phyloP scores from a whole-genome alignment of 192 early-diverging fungal genomes.

The Lobosporangium transversale region DNA sequence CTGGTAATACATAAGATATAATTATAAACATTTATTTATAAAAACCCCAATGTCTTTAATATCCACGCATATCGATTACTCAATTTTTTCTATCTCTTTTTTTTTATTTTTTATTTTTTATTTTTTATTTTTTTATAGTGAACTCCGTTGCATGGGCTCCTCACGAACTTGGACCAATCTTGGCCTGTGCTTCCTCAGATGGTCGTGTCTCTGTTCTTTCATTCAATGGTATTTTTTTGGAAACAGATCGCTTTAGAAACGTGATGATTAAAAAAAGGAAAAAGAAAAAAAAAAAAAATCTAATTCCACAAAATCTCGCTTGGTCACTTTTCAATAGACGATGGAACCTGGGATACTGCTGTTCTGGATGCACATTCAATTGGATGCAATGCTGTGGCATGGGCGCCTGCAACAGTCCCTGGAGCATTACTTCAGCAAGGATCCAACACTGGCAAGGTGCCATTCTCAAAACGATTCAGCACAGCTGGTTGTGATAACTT shows the following conservation, averaged over 20 bases:
- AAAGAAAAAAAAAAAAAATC: no score
- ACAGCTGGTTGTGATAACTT: slow-evolving; percentile 96
- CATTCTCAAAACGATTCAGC: slow-evolving; percentile 81
- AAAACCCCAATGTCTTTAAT: no score
- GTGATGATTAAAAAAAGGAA: no score
- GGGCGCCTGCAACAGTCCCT: slow-evolving; percentile 90
- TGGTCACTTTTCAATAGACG: slow-evolving; percentile 69
- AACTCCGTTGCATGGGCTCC: slow-evolving; percentile 98
- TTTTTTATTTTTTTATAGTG: slow-evolving; percentile 65
- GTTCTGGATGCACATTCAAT: slow-evolving; percentile 88
- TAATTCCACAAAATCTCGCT: no score
- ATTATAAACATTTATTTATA: no score
- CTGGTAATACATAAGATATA: no score
- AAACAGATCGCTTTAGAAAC: no score
- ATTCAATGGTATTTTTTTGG: slow-evolving; percentile 87
- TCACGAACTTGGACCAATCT: slow-evolving; percentile 92
- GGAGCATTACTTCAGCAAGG: slow-evolving; percentile 73
- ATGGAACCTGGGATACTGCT: slow-evolving; percentile 85
- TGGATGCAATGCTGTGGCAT: slow-evolving; percentile 92
- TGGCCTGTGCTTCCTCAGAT: slow-evolving; percentile 95
- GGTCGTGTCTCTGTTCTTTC: slow-evolving; percentile 91
- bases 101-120: neutral
- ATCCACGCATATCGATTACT: no score
- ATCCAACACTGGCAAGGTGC: slow-evolving; percentile 62
- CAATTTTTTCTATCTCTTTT: neutral